Evolutionary conservation across 176 grass and related monocot species (phyloP).

Genomic region (Zoysia japonica): DNA sequence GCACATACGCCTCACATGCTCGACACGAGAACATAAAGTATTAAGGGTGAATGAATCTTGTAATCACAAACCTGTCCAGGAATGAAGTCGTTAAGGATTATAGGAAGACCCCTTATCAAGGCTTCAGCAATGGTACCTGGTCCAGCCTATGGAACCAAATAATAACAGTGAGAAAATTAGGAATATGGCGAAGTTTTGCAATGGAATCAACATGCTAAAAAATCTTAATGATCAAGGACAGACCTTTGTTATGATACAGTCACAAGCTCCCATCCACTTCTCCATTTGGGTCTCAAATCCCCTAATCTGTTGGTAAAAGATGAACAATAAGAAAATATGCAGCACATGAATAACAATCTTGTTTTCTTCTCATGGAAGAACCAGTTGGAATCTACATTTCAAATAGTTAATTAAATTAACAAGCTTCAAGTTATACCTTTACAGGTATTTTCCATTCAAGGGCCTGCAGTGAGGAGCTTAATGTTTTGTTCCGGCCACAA

Average conservation of each 20-base stretch:
- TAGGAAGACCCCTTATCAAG: constrained; percentile 96
- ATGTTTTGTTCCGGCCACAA: constrained; percentile 89
- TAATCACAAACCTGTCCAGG: constrained; percentile 83
- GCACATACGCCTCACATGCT: neutral
- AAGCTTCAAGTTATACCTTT: constrained; percentile 59
- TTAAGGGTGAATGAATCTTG: neutral
- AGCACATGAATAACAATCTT: neutral
- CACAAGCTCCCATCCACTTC: constrained; percentile 99
- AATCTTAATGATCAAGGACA: constrained; percentile 10
- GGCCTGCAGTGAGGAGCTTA: constrained; percentile 68
- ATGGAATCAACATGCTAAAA: constrained; percentile 12
- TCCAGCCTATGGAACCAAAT: constrained; percentile 68
- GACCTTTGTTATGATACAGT: constrained; percentile 99
- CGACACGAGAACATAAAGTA: neutral
- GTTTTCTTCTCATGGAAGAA: neutral
- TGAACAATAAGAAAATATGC: neutral
- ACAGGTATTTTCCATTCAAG: constrained; percentile 88
- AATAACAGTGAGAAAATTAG: constrained; percentile 5
- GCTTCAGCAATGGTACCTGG: constrained; percentile 99
- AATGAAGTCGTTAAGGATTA: constrained; percentile 99
- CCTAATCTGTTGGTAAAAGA: constrained; percentile 59
- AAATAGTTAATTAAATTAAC: neutral
- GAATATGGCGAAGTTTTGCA: neutral
- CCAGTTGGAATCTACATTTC: neutral
- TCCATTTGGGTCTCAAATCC: constrained; percentile 99